Conservation (phyloP, 768 basidiomycete genomes). For the Calocybe gangraenosa region DNA sequence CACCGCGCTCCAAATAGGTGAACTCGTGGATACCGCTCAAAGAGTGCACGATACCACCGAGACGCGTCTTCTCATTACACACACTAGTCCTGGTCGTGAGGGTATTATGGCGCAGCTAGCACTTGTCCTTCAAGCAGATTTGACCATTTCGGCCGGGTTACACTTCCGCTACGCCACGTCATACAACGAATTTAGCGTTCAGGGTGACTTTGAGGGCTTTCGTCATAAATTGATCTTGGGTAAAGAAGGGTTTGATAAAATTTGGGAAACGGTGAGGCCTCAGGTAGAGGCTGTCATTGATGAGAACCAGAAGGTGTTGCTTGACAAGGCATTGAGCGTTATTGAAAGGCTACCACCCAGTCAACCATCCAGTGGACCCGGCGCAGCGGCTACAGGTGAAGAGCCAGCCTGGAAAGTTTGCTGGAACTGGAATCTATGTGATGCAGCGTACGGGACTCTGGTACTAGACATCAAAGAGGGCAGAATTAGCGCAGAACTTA, state of each 20-base stretch:
- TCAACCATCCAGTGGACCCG: slow-evolving; percentile 40
- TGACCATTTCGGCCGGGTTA: slow-evolving; percentile 90
- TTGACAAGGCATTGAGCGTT: slow-evolving; percentile 87
- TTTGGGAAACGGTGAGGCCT: slow-evolving; percentile 91
- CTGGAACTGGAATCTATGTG: slow-evolving; percentile 99
- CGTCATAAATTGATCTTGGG: slow-evolving; percentile 73
- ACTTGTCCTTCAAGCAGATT: slow-evolving; percentile 88
- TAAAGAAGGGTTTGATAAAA: slow-evolving; percentile 80
- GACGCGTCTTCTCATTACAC: slow-evolving; percentile 90
- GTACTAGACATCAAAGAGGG: slow-evolving; percentile 90
- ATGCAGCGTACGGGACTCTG: slow-evolving; percentile 89
- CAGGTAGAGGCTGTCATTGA: slow-evolving; percentile 93
- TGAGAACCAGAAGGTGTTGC: slow-evolving; percentile 79
- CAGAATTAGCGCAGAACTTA: slow-evolving; percentile 86
- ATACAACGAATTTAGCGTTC: slow-evolving; percentile 96
- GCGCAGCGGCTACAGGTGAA: slow-evolving; percentile 58
- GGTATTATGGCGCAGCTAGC: slow-evolving; percentile 90
- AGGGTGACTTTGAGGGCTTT: slow-evolving; percentile 85
- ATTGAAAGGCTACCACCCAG: slow-evolving; percentile 72
- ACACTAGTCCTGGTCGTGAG: slow-evolving; percentile 89
- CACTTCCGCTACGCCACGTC: slow-evolving; percentile 97
- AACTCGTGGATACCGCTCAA: slow-evolving; percentile 96
- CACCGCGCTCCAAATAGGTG: slow-evolving; percentile 94
- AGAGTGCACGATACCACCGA: slow-evolving; percentile 90
- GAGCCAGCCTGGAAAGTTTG: slow-evolving; percentile 98